Base-by-base conservation (phyloP, 768 basidiomycete genomes). In the Suillus brevipes region DNA sequence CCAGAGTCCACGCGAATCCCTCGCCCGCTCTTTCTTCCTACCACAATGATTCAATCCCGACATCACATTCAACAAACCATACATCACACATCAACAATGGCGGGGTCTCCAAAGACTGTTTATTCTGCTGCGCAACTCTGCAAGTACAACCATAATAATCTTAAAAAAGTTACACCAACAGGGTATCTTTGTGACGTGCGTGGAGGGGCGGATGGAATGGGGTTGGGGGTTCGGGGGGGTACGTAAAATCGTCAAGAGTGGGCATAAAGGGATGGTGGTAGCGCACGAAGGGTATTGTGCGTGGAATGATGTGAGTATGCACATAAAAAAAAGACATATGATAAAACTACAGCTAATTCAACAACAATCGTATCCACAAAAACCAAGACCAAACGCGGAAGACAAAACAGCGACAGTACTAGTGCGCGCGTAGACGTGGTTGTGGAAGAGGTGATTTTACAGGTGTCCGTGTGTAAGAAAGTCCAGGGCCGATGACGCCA, bases 271-370 rank as follows among this genome's bases (percentile, higher is more conserved):
- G 61, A 31, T 43, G 62, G 53, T 60, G 73, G 75, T 71, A 60
- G 64, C 71, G 75, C 74, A 71, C 69, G 68, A 37, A 40, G 52
- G 47, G 62, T 45, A 60, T 52, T 60, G 58, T 65, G 65, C 71
- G 68, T 66, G n/a, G 10, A 42, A 43, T 20, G 59, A 76, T 31
- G 67, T 69, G 71, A 69, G 75, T 73, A 75, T 75, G 66, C 62
- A 77, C 76, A 75, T 59, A 60, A 69, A 71, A 43, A 65, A 28
- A 28, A 28, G 28, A 28, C 53, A 10, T 34, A 55, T 13, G 53
- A n/a, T 72, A 76, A 72, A 67, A 77, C 72, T 72, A 76, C 72
- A 76, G 60, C 70, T 76, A 77, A 76, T 77, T 65, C 70, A 76
- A 78, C 76, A 77, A 77, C 68, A 28, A 70, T 68, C 42, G 71